Conservation (phyloP, 164 flowering plant species). For the Liquidambar formosana region DNA sequence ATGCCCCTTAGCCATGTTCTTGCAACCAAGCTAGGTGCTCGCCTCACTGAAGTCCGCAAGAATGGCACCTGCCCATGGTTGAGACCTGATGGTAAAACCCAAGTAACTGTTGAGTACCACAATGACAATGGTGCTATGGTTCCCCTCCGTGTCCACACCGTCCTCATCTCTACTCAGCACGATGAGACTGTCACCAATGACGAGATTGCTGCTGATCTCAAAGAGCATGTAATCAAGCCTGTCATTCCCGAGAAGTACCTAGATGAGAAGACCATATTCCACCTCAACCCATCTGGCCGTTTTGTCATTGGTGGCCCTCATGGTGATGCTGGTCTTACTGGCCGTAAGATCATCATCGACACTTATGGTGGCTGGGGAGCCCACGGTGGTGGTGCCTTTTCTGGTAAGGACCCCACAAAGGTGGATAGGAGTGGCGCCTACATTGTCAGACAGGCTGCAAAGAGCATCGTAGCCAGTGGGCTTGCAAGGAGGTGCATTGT, state of each 20-base stretch:
- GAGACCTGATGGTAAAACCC: conserved; percentile 75
- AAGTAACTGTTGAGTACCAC: conserved; percentile 67
- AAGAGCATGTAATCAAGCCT: conserved; percentile 68
- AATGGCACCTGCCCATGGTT: conserved; percentile 68
- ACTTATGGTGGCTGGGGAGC: conserved; percentile 79
- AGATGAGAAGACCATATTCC: conserved; percentile 71
- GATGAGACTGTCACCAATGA: conserved; percentile 71
- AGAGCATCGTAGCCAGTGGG: conserved; percentile 55
- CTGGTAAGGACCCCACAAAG: conserved; percentile 64
- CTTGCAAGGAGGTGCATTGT: conserved; percentile 63
- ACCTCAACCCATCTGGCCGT: conserved; percentile 70
- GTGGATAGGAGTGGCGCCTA: conserved; percentile 67
- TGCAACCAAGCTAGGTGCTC: conserved; percentile 68
- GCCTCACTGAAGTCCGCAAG: conserved; percentile 65
- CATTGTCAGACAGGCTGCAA: conserved; percentile 66
- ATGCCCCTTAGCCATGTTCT: conserved; percentile 70
- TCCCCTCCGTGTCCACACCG: conserved; percentile 66
- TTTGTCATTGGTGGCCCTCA: conserved; percentile 76
- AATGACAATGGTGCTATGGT: conserved; percentile 70
- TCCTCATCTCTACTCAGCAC: conserved; percentile 72
- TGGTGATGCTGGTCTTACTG: conserved; percentile 79
- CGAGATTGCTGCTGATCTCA: conserved; percentile 64
- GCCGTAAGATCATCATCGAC: conserved; percentile 73
- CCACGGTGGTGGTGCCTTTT: conserved; percentile 66
- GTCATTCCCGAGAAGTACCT: conserved; percentile 62